A percentile compares a stretch with the other conserved stretches of the same genome.
phyloP scores from a whole-genome alignment of 768 basidiomycete genomes.

The Tricholoma matsutake region DNA sequence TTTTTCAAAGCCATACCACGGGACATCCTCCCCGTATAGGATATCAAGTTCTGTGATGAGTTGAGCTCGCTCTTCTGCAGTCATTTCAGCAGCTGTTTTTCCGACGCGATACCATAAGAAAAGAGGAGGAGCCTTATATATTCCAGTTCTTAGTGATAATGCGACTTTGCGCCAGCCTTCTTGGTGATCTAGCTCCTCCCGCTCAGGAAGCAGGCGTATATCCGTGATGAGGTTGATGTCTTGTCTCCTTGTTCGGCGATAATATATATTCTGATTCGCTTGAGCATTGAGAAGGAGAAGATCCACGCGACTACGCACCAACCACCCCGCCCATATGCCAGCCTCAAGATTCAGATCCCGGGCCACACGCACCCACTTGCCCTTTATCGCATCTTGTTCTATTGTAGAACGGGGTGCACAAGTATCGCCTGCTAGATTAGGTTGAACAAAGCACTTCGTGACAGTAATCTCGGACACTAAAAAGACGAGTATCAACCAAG shows the following conservation, averaged over 20 bases:
- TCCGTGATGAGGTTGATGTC: slow-evolving; percentile 80
- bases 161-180: slow-evolving; percentile 64
- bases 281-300: not conserved
- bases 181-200: slow-evolving; percentile 44
- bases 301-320: slow-evolving; percentile 40
- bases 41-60: slow-evolving; percentile 93
- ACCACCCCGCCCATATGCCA: slow-evolving; percentile 50
- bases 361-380: slow-evolving; percentile 88
- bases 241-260: slow-evolving; percentile 80
- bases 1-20: slow-evolving; percentile 87
- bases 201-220: slow-evolving; percentile 58
- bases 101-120: slow-evolving; percentile 79
- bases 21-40: slow-evolving; percentile 76
- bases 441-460: slow-evolving; percentile 62
- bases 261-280: slow-evolving; percentile 61
- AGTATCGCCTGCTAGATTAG: slow-evolving; percentile 49
- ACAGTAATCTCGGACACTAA: slow-evolving; percentile 82
- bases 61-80: slow-evolving; percentile 49
- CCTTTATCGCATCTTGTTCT: slow-evolving; percentile 72
- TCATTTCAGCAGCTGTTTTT: slow-evolving; percentile 62
- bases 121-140: slow-evolving; percentile 51
- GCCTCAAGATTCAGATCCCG: slow-evolving; percentile 71
- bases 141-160: slow-evolving; percentile 62
- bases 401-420: slow-evolving; percentile 69
- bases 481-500: not conserved